Conservation (phyloP, 2,329 filamentous ascomycete species). For the Talaromyces rugulosus region DNA sequence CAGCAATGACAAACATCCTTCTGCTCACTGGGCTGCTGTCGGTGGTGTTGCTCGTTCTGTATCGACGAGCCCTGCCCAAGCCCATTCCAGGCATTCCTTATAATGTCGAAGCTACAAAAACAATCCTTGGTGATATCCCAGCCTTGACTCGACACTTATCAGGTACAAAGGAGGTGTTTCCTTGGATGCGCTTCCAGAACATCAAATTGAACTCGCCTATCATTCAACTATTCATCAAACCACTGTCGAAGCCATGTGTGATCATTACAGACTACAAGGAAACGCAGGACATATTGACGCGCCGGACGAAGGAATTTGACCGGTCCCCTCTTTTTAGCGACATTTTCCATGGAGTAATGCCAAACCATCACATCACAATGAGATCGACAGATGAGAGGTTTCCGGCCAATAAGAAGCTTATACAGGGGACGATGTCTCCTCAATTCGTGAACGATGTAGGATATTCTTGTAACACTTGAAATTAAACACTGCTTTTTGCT, state of each 20-base stretch:
- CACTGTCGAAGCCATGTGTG: conserved; percentile 41
- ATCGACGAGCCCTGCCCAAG: conserved; percentile 1
- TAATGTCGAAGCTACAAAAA: neutral
- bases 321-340: conserved; percentile 4
- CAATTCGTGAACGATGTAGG: neutral
- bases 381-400: conserved; percentile 1
- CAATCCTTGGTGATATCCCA: neutral
- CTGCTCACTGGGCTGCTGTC: neutral
- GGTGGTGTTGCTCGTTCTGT: neutral
- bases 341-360: neutral
- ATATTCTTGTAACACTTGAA: neutral
- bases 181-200: neutral
- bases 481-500: neutral
- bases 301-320: conserved; percentile 19
- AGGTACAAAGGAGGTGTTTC: neutral
- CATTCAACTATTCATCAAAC: conserved; percentile 46
- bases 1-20: neutral
- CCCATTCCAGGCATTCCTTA: conserved; percentile 6
- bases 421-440: neutral
- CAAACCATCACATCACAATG: neutral
- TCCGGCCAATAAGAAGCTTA: neutral
- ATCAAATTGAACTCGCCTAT: conserved; percentile 34
- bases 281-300: conserved; percentile 16
- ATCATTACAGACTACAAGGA: conserved; percentile 29
- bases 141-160: neutral